Evolutionary conservation across 306 rosid species (phyloP).

Genomic region (cucumber (Cucumis sativus)): Cucumber_9930_V3 NC_026660.2:30200001-30200500

Average conservation of each 20-base stretch:
- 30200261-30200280: neutral
- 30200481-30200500: too few species aligned
- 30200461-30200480: too few species aligned
- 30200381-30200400: neutral
- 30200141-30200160: neutral
- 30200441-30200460: too few species aligned
- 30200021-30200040: too few species aligned
- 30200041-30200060: too few species aligned
- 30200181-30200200: neutral
- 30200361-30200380: neutral
- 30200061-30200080: too few species aligned
- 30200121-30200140: neutral
- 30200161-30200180: neutral
- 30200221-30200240: neutral
- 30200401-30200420: neutral
- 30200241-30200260: neutral
- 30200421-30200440: neutral
- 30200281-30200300: neutral
- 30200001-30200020: too few species aligned
- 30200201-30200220: neutral
- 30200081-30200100: too few species aligned
- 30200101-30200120: neutral
- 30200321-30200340: neutral
- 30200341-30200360: neutral
- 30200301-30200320: neutral